Evolutionary conservation across 768 basidiomycete genomes (phyloP).

Genomic region (Agrocybe praecox): DNA sequence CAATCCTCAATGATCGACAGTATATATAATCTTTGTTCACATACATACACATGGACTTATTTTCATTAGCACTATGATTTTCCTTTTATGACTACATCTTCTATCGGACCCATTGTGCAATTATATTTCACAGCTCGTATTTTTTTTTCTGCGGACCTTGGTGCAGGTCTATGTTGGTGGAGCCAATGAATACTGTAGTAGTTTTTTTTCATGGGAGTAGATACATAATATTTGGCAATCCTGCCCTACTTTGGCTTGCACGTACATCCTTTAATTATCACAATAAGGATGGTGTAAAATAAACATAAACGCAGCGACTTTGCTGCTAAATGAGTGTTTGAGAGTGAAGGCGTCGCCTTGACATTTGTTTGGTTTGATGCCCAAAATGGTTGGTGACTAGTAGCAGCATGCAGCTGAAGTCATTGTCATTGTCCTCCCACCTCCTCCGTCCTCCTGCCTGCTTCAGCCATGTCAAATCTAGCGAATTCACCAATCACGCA

Average conservation of each 20-base stretch:
- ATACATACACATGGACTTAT: slow-evolving; percentile 19
- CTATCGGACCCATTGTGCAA: slow-evolving; percentile 21
- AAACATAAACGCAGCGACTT: slow-evolving; percentile 4
- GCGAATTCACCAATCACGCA: slow-evolving; percentile 59
- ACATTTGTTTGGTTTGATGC: slow-evolving; percentile 26
- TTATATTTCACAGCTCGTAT: slow-evolving; percentile 12
- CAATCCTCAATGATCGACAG: slow-evolving; percentile 20
- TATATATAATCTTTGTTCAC: slow-evolving; percentile 18
- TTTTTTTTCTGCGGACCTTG: slow-evolving; percentile 6
- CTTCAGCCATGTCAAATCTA: slow-evolving; percentile 37
- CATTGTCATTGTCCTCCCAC: slow-evolving; percentile 9
- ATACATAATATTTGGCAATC: slow-evolving; percentile 9
- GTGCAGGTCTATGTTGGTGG: slow-evolving; percentile 9
- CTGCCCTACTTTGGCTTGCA: not conserved
- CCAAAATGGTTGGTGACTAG: slow-evolving; percentile 15
- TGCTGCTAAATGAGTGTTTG: not conserved
- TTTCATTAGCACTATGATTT: slow-evolving; percentile 12
- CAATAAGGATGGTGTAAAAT: slow-evolving; percentile 9
- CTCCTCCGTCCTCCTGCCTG: slow-evolving; percentile 1
- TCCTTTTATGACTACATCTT: slow-evolving; percentile 20
- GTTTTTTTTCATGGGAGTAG: slow-evolving; percentile 12
- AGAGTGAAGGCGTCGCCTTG: not conserved
- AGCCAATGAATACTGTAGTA: slow-evolving; percentile 14
- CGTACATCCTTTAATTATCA: slow-evolving; percentile 10
- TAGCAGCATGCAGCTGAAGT: slow-evolving; percentile 13